Percentiles rank a stretch among this genome's conserved stretches.
These are phyloP conservation scores for Syzygium aromaticum DNA, from an alignment of 345 rosid genomes.

Conservation along the genomic window DNA sequence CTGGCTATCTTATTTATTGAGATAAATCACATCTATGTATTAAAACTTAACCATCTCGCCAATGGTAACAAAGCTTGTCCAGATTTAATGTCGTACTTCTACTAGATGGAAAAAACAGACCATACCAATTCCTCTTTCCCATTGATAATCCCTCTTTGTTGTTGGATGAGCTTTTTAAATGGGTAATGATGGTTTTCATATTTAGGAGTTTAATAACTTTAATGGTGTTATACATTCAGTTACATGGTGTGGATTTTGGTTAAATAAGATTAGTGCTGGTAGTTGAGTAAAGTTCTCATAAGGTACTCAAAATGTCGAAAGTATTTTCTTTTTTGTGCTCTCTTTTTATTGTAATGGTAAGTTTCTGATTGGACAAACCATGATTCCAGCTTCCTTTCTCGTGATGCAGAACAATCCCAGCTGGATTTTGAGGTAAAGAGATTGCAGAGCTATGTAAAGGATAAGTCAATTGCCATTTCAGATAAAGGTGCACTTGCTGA, in stretches of 20 bases:
- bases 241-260: neutral
- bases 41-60: neutral
- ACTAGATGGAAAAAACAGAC: neutral
- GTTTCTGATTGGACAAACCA: neutral
- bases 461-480: conserved; percentile 51
- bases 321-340: neutral
- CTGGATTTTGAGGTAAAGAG: conserved; percentile 57
- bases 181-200: neutral
- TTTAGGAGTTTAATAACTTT: neutral
- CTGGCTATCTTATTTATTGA: neutral
- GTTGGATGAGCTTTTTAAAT: neutral
- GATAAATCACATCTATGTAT: neutral
- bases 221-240: neutral
- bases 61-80: neutral
- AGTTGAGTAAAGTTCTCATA: neutral
- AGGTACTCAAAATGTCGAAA: neutral
- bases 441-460: conserved; percentile 66
- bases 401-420: conserved; percentile 37
- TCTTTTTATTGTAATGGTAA: neutral
- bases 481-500: conserved; percentile 76
- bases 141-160: neutral
- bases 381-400: neutral
- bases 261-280: neutral
- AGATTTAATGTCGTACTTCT: neutral
- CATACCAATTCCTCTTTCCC: neutral